Evolutionary conservation across 352 stramenopile genomes (phyloP), one percentile per base, ranked within the genome.

Genomic region (Phytophthora cryptogea): DNA sequence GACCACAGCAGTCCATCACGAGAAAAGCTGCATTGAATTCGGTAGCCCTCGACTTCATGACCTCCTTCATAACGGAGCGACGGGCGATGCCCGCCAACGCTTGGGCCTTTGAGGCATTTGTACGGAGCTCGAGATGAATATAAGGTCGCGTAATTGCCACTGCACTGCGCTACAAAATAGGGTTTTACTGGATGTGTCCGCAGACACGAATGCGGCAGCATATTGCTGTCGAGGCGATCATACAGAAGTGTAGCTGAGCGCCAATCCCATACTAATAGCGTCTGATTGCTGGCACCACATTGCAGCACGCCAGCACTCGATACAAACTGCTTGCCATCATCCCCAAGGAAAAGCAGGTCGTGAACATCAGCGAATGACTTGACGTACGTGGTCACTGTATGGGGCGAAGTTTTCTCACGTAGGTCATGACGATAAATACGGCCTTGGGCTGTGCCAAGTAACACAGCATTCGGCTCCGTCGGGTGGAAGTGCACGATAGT

Each of bases 231-330:
- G 1, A 90, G 52, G 4, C 69, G 76, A 51, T 88, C 76, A 10
- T 65, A 74, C 26, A 90, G 63, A 33, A 87, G 55, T 3, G 70
- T 59, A 8, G 54, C 33, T 2, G 78, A 81, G 23, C 69, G 66
- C 13, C 73, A 74, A 45, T 90, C 80, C 80, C 80, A 90, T 37
- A 90, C 78, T 14, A 86, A 49, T 44, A 90, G 66, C 32, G 80
- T 88, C 54, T 84, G 76, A 53, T 88, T 77, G 58, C 78, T 86
- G 27, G 73, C 70, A 51, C 82, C 69, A 31, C 72, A 66, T 8
- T 70, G 59, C 16, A 57, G 59, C 9, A 87, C 32, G 0, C 59
- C 58, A 20, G 71, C 70, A 55, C 76, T 88, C 11, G 80, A 87
- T n/a, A 87, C 68, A 31, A 90, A 85, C 0, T 35, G 52, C 30